phyloP scores from a whole-genome alignment of 805 yeast genomes.

The Saccharomycopsis schoenii region DNA sequence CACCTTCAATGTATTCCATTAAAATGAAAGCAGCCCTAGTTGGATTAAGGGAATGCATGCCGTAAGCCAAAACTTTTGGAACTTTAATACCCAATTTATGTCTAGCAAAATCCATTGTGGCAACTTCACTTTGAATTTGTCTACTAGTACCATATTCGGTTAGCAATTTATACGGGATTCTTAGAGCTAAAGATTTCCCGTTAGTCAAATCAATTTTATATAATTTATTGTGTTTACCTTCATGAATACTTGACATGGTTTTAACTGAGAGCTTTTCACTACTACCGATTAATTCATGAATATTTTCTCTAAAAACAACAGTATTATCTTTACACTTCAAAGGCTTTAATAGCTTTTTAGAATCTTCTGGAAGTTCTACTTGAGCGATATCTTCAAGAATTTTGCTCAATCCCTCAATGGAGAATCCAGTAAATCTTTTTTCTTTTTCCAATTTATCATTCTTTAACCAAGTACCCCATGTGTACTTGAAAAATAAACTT shows the following conservation, averaged over 20 bases:
- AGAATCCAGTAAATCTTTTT: constrained; percentile 70
- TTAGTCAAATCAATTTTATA: constrained; percentile 62
- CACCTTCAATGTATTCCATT: constrained; percentile 74
- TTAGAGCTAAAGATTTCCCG: constrained; percentile 54
- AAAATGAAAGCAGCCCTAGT: constrained; percentile 68
- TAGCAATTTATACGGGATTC: constrained; percentile 78
- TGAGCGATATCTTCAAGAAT: constrained; percentile 35
- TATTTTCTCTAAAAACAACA: constrained; percentile 39
- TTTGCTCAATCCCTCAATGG: constrained; percentile 63
- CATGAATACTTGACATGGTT: constrained; percentile 77
- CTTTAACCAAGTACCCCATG: constrained; percentile 93
- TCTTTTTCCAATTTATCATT: constrained; percentile 68
- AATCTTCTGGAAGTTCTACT: constrained; percentile 21
- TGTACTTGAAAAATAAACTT: constrained; percentile 68
- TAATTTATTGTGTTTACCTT: constrained; percentile 88
- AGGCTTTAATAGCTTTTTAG: constrained; percentile 25
- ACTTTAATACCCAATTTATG: constrained; percentile 56
- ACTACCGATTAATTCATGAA: constrained; percentile 36
- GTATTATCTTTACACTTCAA: constrained; percentile 32
- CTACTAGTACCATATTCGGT: constrained; percentile 54
- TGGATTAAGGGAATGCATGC: constrained; percentile 50
- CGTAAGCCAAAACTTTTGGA: constrained; percentile 65
- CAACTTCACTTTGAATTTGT: constrained; percentile 80
- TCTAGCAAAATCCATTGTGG: constrained; percentile 76
- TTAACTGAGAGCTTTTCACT: constrained; percentile 40